phyloP scores from a whole-genome alignment of 345 rosid genomes.

The Acer saccharum region DNA sequence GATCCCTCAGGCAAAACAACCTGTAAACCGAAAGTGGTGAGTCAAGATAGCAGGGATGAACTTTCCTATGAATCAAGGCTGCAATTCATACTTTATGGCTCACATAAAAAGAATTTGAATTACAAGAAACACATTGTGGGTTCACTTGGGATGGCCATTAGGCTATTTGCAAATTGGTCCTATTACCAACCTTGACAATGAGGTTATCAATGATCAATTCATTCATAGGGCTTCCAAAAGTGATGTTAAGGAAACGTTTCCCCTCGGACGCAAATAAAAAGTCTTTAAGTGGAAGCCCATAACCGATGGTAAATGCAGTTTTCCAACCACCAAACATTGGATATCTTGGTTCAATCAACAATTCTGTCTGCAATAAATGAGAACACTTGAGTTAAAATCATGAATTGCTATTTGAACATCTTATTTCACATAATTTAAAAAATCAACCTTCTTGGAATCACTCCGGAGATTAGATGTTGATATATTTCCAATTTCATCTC shows the following conservation, averaged over 20 bases:
- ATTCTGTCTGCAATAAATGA: slow-evolving; percentile 69
- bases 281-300: slow-evolving; percentile 87
- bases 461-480: slow-evolving; percentile 85
- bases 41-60: slow-evolving; percentile 20
- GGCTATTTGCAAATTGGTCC: slow-evolving; percentile 10
- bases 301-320: slow-evolving; percentile 93
- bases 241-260: slow-evolving; percentile 68
- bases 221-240: slow-evolving; percentile 72
- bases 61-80: neutral
- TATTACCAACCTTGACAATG: slow-evolving; percentile 66
- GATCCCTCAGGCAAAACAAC: slow-evolving; percentile 97
- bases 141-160: neutral
- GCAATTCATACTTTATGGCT: neutral
- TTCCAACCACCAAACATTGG: slow-evolving; percentile 98
- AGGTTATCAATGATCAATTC: slow-evolving; percentile 78
- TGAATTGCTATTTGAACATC: neutral
- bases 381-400: slow-evolving; percentile 30
- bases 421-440: slow-evolving; percentile 9
- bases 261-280: slow-evolving; percentile 77
- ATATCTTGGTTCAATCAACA: slow-evolving; percentile 87
- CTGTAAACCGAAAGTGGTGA: slow-evolving; percentile 37
- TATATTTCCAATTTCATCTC: slow-evolving; percentile 98
- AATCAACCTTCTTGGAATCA: slow-evolving; percentile 80
- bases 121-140: neutral
- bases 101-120: neutral